Evolutionary conservation across 2,329 filamentous ascomycete species (phyloP), one percentile per base, ranked within the genome.

Genomic region (Talaromyces verruculosus): DNA sequence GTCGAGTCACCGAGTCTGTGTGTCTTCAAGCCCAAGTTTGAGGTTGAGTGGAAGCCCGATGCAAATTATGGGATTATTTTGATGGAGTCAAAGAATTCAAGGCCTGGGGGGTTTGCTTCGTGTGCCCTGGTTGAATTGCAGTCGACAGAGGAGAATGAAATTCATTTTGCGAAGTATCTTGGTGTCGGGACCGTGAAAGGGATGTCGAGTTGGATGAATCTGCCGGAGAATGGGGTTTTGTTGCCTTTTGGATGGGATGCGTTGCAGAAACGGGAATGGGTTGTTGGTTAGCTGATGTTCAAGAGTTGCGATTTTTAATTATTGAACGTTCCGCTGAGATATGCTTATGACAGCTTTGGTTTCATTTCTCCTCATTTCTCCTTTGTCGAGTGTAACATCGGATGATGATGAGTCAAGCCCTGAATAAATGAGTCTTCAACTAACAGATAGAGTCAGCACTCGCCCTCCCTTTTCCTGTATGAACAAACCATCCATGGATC

Each of bases 201-300:
- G 28, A 17, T 63, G 17, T 45, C 37, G 22, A 57, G 6, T 33
- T 63, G 47, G 47, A 5, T 13, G 28, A 10, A n/a, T 35, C 33
- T 57, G 35, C 49, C 61, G 1, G 22, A 33, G 19, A 19, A 53
- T 43, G 49, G 47, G 37, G 30, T 43, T 35, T 43, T 63, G 47
- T 22, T 63, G n/a, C 61, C 61, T 2, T 63, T 63, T 57, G 61
- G 61, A n/a, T 63, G 35, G 35, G 37, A 63, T 28, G 7, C 5
- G 5, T 7, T 63, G 19, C 25, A 63, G 37, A 55, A 45, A 45
- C 49, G 61, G 35, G 49, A 30, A 30, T 63, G 61, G 61, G 49
- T 63, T 22, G 61, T 63, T 57, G 61, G 61, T n/a, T 63, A 55
- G 22, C 17, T n/a, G 7, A 35, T 19, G 47, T 17, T 30, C 47